Conservation (phyloP, 2,329 filamentous ascomycete genomes). For the Hyphodiscus sp. region DNA sequence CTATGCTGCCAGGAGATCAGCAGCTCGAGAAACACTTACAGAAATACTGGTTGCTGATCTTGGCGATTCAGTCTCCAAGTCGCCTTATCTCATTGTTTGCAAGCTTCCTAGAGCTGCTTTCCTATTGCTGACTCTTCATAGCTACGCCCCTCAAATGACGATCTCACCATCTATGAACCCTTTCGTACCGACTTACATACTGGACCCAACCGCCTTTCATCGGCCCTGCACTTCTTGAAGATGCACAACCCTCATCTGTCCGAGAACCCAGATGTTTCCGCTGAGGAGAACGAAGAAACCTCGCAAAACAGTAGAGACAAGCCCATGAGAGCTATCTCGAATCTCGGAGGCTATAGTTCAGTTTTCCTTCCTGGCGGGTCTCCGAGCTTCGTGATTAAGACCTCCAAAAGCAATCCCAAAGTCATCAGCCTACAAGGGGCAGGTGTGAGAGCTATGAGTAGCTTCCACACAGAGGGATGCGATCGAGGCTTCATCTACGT, state of each 20-base stretch:
- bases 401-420: conserved; percentile 68
- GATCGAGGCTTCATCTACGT: conserved; percentile 79
- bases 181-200: conserved; percentile 43
- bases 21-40: conserved; percentile 63
- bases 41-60: conserved; percentile 82
- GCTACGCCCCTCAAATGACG: conserved; percentile 73
- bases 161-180: conserved; percentile 83
- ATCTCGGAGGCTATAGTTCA: conserved; percentile 71
- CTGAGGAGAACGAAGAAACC: conserved; percentile 40
- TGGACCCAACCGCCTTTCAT: conserved; percentile 16
- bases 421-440: conserved; percentile 66
- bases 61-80: conserved; percentile 63
- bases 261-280: conserved; percentile 43
- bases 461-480: conserved; percentile 71
- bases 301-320: conserved; percentile 44
- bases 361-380: conserved; percentile 78
- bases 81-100: conserved; percentile 76
- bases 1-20: conserved; percentile 61
- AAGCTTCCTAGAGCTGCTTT: background rate
- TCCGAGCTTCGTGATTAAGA: conserved; percentile 77
- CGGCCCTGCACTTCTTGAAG: conserved; percentile 69
- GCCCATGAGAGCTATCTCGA: conserved; percentile 40
- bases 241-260: conserved; percentile 62
- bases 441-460: conserved; percentile 63
- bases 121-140: conserved; percentile 30